Evolutionary conservation across 768 basidiomycete genomes (phyloP).

Genomic region (Ramaria rubella): DNA sequence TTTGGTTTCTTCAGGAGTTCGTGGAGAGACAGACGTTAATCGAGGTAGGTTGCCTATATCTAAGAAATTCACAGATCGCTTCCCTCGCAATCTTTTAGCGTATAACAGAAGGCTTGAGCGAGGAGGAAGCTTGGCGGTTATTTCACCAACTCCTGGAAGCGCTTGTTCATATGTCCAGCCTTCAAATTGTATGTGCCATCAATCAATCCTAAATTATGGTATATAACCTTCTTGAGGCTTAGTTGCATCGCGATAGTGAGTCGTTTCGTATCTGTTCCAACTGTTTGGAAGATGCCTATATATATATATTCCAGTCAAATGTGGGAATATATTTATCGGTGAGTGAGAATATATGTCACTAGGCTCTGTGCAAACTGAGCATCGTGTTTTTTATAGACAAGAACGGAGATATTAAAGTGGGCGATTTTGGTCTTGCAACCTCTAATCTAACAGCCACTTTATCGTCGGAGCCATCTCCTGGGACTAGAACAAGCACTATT

Average conservation of each 20-base stretch:
- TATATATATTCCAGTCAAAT: conserved; percentile 52
- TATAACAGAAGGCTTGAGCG: conserved; percentile 72
- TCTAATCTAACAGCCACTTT: conserved; percentile 75
- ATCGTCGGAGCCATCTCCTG: conserved; percentile 52
- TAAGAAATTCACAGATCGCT: neutral
- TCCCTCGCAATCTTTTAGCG: conserved; percentile 35
- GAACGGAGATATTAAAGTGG: conserved; percentile 85
- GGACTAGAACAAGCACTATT: conserved; percentile 21
- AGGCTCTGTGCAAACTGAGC: neutral
- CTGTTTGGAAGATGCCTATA: neutral
- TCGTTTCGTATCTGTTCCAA: neutral
- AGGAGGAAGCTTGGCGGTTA: conserved; percentile 84
- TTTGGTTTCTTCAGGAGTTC: conserved; percentile 53
- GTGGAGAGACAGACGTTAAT: conserved; percentile 86
- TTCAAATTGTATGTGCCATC: conserved; percentile 63
- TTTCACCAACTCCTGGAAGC: conserved; percentile 90
- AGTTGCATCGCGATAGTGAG: conserved; percentile 48
- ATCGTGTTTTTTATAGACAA: conserved; percentile 43
- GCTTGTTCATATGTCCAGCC: conserved; percentile 78
- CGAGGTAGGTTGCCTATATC: conserved; percentile 45
- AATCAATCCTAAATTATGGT: neutral
- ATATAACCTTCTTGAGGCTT: conserved; percentile 3
- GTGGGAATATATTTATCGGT: conserved; percentile 94
- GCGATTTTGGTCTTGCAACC: conserved; percentile 90
- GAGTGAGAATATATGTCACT: conserved; percentile 17